phyloP scores from a whole-genome alignment of 139 green algal species.

The Haematococcus lacustris region DNA sequence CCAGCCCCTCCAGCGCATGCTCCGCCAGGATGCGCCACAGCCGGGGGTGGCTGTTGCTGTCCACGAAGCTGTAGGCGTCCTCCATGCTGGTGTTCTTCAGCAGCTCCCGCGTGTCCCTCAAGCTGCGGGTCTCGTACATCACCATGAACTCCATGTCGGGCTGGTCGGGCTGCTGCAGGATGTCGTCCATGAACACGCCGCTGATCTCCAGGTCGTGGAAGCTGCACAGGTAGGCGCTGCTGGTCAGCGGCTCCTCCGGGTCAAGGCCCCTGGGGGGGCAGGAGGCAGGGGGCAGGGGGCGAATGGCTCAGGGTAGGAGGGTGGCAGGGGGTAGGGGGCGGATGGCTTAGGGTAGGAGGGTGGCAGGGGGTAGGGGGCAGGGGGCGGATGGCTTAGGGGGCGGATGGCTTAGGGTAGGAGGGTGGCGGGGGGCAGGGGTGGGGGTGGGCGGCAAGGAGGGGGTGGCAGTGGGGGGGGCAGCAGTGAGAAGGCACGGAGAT shows the following conservation, averaged over 20 bases:
- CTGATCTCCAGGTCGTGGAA: slow-evolving; percentile 70
- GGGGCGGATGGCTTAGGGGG: too few species aligned
- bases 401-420: too few species aligned
- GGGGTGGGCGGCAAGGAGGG: too few species aligned
- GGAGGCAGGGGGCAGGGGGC: too few species aligned
- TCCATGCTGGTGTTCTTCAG: slow-evolving; percentile 43
- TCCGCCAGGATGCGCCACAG: slow-evolving; percentile 76
- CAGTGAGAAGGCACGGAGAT: too few species aligned
- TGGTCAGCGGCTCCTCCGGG: slow-evolving; percentile 70
- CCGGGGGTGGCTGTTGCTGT: slow-evolving; percentile 53
- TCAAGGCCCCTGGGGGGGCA: slow-evolving; percentile 40
- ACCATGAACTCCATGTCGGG: slow-evolving; percentile 53
- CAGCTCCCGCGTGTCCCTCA: slow-evolving; percentile 40
- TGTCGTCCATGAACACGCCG: slow-evolving; percentile 58
- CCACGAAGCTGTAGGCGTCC: slow-evolving; percentile 62
- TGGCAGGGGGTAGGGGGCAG: too few species aligned
- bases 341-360: too few species aligned
- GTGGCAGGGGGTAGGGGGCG: too few species aligned
- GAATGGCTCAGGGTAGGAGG: too few species aligned
- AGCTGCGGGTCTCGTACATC: slow-evolving; percentile 55
- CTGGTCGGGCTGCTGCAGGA: slow-evolving; percentile 57
- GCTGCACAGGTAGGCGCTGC: slow-evolving; percentile 49
- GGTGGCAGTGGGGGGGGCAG: too few species aligned
- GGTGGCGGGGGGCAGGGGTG: too few species aligned
- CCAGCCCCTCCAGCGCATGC: slow-evolving; percentile 54